Percentiles rank a stretch among this genome's conserved stretches.
phyloP scores from a whole-genome alignment of 23 red algal genomes.

The Gracilaria vermiculophylla region DNA sequence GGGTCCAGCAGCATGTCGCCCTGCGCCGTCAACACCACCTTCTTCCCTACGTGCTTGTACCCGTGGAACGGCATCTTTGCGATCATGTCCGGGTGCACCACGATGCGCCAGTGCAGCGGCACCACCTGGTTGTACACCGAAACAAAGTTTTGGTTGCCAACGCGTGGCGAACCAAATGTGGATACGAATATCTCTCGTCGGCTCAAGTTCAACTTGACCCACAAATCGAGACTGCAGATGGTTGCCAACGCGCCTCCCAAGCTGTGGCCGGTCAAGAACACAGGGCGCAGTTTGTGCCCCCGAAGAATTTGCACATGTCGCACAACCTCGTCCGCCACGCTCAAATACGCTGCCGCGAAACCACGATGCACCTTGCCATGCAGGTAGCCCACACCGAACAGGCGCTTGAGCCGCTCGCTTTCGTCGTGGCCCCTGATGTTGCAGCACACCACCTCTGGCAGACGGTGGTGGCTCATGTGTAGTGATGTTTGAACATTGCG shows the following conservation, averaged over 20 bases:
- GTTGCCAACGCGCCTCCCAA: conserved; percentile 84
- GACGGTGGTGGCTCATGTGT: conserved; percentile 39
- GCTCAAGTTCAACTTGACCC: conserved; percentile 52
- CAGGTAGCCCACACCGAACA: conserved; percentile 44
- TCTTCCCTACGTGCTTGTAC: conserved; percentile 81
- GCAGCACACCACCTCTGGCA: conserved; percentile 11
- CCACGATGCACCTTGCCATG: conserved; percentile 64
- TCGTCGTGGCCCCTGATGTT: conserved; percentile 37
- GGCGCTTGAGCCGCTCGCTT: conserved; percentile 25
- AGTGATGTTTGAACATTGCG: conserved; percentile 63
- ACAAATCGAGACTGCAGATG: conserved; percentile 61
- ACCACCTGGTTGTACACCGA: conserved; percentile 64
- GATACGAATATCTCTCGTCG: conserved; percentile 57
- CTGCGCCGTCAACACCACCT: conserved; percentile 74
- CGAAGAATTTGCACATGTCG: conserved; percentile 44
- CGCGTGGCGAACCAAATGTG: conserved; percentile 88
- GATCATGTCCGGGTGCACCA: conserved; percentile 74
- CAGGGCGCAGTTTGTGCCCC: conserved; percentile 44
- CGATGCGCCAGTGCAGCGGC: conserved; percentile 77
- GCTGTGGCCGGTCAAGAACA: conserved; percentile 78
- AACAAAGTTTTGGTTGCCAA: conserved; percentile 72
- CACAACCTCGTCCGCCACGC: conserved; percentile 50
- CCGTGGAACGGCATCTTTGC: conserved; percentile 59
- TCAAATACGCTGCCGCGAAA: conserved; percentile 72
- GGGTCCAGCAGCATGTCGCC: conserved; percentile 80